Conservation (phyloP, 2,329 filamentous ascomycete genomes). For the Epichloe sp. region DNA sequence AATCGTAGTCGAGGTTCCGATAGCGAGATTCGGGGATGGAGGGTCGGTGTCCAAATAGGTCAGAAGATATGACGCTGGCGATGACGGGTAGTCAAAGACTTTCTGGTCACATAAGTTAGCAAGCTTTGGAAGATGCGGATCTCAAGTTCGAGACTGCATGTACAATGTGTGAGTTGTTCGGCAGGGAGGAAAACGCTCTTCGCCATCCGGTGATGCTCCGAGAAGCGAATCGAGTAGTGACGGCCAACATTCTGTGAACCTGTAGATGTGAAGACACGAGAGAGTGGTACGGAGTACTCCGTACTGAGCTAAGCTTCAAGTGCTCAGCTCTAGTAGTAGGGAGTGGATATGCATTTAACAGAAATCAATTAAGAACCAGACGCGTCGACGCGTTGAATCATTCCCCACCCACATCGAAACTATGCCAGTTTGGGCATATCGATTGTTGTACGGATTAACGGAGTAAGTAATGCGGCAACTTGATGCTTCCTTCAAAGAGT, state of each 20-base stretch:
- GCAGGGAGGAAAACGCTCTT: conserved; percentile 31
- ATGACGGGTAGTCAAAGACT: conserved; percentile 37
- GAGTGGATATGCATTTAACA: conserved; percentile 15
- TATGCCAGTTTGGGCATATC: neutral
- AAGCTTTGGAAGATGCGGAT: neutral
- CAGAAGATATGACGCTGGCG: conserved; percentile 37
- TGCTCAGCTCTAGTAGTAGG: too few relatives aligned
- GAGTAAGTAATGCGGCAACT: neutral
- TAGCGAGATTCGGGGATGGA: conserved; percentile 38
- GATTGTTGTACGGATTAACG: neutral
- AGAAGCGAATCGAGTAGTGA: conserved; percentile 13
- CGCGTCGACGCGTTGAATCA: conserved; percentile 23
- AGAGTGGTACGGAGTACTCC: neutral
- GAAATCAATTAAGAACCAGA: conserved; percentile 21
- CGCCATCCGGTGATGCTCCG: conserved; percentile 10
- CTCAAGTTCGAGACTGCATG: conserved; percentile 4
- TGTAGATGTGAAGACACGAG: neutral
- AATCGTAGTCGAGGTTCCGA: conserved; percentile 45
- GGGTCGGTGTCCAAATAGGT: conserved; percentile 46
- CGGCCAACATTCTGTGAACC: conserved; percentile 13
- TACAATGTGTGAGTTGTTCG: conserved; percentile 41
- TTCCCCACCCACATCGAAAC: neutral
- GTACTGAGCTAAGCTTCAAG: neutral
- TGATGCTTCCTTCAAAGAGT: neutral
- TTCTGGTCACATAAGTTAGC: conserved; percentile 30